These are phyloP conservation scores for Rosa chinensis DNA, from an alignment of 306 rosid species.

Conservation along the genomic window DNA sequence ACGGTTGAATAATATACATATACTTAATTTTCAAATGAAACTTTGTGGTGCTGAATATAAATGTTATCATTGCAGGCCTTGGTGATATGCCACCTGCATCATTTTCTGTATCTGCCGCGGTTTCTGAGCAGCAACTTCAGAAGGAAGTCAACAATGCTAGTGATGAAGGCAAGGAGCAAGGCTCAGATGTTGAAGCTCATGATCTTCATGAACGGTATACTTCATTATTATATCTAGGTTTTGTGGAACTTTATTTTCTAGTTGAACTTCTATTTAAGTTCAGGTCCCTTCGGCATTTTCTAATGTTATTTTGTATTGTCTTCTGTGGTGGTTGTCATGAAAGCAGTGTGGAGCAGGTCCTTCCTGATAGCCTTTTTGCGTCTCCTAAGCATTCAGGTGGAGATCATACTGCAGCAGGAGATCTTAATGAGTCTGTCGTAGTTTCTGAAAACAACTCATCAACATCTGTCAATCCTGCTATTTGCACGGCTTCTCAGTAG, in stretches of 20 bases:
- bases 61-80: constrained; percentile 46
- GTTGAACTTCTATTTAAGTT: background rate
- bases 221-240: constrained; percentile 4
- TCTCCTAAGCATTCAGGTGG: constrained; percentile 72
- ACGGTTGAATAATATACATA: background rate
- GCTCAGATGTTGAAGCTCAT: constrained; percentile 26
- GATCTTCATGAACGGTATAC: constrained; percentile 52
- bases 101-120: constrained; percentile 16
- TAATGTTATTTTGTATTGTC: constrained; percentile 12
- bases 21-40: background rate
- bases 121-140: constrained; percentile 40
- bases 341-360: constrained; percentile 69
- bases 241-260: background rate
- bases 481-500: constrained; percentile 43
- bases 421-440: constrained; percentile 32
- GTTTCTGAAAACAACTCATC: constrained; percentile 34
- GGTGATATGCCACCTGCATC: constrained; percentile 32
- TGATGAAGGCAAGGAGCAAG: constrained; percentile 33
- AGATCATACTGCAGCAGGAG: constrained; percentile 30
- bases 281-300: constrained; percentile 3
- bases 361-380: constrained; percentile 82
- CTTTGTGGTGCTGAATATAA: constrained; percentile 17
- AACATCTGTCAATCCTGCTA: constrained; percentile 28
- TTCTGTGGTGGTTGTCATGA: constrained; percentile 12
- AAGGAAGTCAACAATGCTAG: constrained; percentile 41